Evolutionary conservation across 768 basidiomycete genomes (phyloP).

Genomic region (Boletus rufocinnamomeus): DNA sequence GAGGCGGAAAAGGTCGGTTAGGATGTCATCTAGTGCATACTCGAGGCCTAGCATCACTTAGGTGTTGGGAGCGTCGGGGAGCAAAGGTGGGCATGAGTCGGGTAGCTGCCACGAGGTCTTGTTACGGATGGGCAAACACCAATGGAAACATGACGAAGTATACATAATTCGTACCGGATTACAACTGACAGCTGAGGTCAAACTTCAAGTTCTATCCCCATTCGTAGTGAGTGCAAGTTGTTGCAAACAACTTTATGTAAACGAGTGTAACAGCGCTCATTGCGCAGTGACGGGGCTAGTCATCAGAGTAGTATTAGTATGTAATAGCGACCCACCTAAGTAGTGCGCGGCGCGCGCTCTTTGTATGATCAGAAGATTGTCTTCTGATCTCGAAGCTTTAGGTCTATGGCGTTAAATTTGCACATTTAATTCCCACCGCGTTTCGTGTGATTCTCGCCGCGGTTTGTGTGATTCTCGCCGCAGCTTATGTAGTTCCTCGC

Average conservation of each 20-base stretch:
- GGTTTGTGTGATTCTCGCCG: too few species aligned
- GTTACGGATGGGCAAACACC: not conserved
- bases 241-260: not conserved
- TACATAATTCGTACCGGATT: not conserved
- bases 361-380: too few species aligned
- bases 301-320: too few species aligned
- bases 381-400: too few species aligned
- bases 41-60: conserved; percentile 11
- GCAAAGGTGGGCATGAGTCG: too few species aligned
- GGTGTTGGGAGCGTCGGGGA: not conserved
- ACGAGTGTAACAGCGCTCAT: not conserved
- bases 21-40: not conserved
- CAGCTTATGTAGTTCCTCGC: too few species aligned
- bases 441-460: too few species aligned
- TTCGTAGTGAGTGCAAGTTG: not conserved
- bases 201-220: not conserved
- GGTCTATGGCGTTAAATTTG: too few species aligned
- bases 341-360: too few species aligned
- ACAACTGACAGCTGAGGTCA: not conserved
- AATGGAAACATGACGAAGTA: not conserved
- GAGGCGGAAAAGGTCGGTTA: conserved; percentile 18
- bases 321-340: too few species aligned
- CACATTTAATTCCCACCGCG: too few species aligned
- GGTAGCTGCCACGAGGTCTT: not conserved
- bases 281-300: too few species aligned